Evolutionary conservation across 1,284 basidiomycete species (phyloP).

Genomic region (Prillingera fragicola): DNA sequence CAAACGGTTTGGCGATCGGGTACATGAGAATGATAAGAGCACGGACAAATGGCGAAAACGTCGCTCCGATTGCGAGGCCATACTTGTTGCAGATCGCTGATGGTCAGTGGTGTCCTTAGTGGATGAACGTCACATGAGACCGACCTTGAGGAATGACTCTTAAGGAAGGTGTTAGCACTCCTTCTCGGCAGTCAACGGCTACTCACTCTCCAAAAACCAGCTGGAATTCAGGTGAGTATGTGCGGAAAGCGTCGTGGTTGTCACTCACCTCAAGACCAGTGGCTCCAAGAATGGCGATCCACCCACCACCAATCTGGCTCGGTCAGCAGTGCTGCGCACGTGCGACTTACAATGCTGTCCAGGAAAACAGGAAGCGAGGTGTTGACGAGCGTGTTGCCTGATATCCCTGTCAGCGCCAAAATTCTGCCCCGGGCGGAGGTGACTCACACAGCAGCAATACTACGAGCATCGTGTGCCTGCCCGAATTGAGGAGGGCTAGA

Average conservation of each 20-base stretch:
- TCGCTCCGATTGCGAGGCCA: slow-evolving; percentile 52
- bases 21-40: slow-evolving; percentile 47
- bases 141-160: slow-evolving; percentile 44
- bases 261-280: slow-evolving; percentile 25
- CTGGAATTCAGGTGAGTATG: too few relatives aligned
- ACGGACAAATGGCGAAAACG: slow-evolving; percentile 50
- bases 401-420: slow-evolving; percentile 9
- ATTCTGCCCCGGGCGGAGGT: neutral
- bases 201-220: slow-evolving; percentile 23
- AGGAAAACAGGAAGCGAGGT: slow-evolving; percentile 52
- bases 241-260: neutral
- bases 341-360: slow-evolving; percentile 35
- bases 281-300: slow-evolving; percentile 34
- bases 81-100: slow-evolving; percentile 52
- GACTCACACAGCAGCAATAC: slow-evolving; percentile 46
- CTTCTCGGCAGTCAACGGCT: neutral
- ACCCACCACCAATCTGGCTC: slow-evolving; percentile 44
- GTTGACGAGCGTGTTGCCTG: slow-evolving; percentile 52
- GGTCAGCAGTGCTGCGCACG: slow-evolving; percentile 2
- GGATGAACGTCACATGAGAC: slow-evolving; percentile 1
- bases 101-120: slow-evolving; percentile 28
- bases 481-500: slow-evolving; percentile 46
- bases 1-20: slow-evolving; percentile 49
- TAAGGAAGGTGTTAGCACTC: neutral
- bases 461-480: slow-evolving; percentile 49